These are phyloP conservation scores for Starmerella floris DNA, from an alignment of 805 yeast genomes.

Conservation along the genomic window DNA sequence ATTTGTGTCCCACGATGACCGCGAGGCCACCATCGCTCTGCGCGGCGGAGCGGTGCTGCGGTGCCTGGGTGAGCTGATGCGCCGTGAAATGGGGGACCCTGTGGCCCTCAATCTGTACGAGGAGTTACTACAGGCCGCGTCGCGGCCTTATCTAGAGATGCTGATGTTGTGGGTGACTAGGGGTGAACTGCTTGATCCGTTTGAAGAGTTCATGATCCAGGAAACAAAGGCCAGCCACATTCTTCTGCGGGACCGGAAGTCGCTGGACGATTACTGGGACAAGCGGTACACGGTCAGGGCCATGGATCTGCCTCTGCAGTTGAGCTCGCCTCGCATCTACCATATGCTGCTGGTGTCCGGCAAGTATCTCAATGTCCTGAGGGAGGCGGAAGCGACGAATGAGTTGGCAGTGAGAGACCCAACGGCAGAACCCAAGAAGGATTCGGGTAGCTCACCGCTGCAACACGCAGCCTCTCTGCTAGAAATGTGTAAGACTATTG, in stretches of 20 bases:
- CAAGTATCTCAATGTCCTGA: constrained; percentile 38
- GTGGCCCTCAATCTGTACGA: constrained; percentile 40
- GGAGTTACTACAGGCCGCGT: constrained; percentile 42
- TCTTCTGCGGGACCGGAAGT: not conserved
- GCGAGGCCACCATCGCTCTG: constrained; percentile 25
- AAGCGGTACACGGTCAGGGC: constrained; percentile 53
- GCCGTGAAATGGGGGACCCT: constrained; percentile 52
- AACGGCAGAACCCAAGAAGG: not conserved
- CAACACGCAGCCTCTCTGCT: not conserved
- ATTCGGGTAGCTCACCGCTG: not conserved
- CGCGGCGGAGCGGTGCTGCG: constrained; percentile 69
- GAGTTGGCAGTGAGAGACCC: not conserved
- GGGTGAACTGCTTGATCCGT: constrained; percentile 67
- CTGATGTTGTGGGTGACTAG: constrained; percentile 64
- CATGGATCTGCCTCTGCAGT: constrained; percentile 61
- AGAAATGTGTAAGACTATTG: constrained; percentile 26
- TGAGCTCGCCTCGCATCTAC: constrained; percentile 41
- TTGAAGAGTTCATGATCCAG: constrained; percentile 64
- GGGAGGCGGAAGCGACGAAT: not conserved
- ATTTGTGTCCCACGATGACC: constrained; percentile 33
- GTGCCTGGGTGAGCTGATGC: constrained; percentile 45
- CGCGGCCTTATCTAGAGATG: constrained; percentile 51
- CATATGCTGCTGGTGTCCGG: constrained; percentile 68
- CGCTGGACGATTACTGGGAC: constrained; percentile 33
- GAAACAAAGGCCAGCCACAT: constrained; percentile 11